phyloP scores from a whole-genome alignment of 805 yeast species.

The Cyberlindnera subsufficiens region DNA sequence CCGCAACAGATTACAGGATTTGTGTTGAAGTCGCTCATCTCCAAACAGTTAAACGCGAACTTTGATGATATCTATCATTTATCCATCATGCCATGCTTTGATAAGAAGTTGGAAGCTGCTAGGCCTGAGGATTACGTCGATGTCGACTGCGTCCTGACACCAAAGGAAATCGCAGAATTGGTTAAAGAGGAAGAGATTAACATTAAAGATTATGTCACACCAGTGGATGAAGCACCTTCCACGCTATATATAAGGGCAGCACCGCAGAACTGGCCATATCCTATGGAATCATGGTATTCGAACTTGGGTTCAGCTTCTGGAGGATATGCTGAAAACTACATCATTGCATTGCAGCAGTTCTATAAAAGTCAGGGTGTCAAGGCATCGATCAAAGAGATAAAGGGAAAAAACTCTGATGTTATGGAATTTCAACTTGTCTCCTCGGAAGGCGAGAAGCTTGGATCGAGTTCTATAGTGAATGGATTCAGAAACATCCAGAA shows the following conservation, averaged over 20 bases:
- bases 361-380: slow-evolving; percentile 13
- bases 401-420: slow-evolving; percentile 69
- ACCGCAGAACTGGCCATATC: slow-evolving; percentile 59
- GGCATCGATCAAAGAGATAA: slow-evolving; percentile 32
- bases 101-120: slow-evolving; percentile 91
- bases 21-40: slow-evolving; percentile 50
- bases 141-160: slow-evolving; percentile 93
- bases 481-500: slow-evolving; percentile 96
- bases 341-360: slow-evolving; percentile 33
- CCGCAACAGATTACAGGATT: slow-evolving; percentile 93
- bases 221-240: slow-evolving; percentile 8
- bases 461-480: slow-evolving; percentile 64
- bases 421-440: slow-evolving; percentile 55
- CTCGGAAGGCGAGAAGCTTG: slow-evolving; percentile 33
- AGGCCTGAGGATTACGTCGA: slow-evolving; percentile 55
- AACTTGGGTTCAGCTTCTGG: slow-evolving; percentile 84
- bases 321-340: slow-evolving; percentile 75
- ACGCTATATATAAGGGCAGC: slow-evolving; percentile 32
- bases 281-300: slow-evolving; percentile 59
- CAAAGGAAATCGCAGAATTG: slow-evolving; percentile 77
- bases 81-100: slow-evolving; percentile 95
- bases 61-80: slow-evolving; percentile 60
- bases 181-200: slow-evolving; percentile 47
- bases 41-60: slow-evolving; percentile 27
- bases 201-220: slow-evolving; percentile 24